A percentile compares a stretch with the other conserved stretches of the same genome.
Conservation (phyloP, 768 basidiomycete species). For the Daedalea quercina region DNA sequence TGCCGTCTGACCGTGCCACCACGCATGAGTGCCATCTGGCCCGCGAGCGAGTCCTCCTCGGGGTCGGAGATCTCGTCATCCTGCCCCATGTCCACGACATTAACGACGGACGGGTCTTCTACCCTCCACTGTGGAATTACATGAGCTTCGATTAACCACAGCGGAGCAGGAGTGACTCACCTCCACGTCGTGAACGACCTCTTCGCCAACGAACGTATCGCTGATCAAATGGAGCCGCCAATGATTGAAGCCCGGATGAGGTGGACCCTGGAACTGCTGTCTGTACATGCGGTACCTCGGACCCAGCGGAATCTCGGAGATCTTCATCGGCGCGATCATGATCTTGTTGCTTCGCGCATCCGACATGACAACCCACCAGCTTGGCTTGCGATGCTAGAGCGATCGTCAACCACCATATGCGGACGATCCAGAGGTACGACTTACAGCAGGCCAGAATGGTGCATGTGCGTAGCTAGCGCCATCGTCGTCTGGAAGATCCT, state of each 20-base stretch:
- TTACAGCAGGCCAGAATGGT: slow-evolving; percentile 84
- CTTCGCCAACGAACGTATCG: slow-evolving; percentile 86
- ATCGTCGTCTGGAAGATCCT: slow-evolving; percentile 43
- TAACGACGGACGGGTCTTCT: slow-evolving; percentile 58
- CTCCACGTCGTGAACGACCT: slow-evolving; percentile 60
- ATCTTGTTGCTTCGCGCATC: slow-evolving; percentile 81
- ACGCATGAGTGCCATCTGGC: slow-evolving; percentile 96
- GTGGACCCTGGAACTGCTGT: slow-evolving; percentile 93
- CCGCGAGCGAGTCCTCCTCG: slow-evolving; percentile 92
- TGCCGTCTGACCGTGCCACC: slow-evolving; percentile 77
- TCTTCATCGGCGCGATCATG: slow-evolving; percentile 80
- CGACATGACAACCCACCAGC: slow-evolving; percentile 88
- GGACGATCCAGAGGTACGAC: slow-evolving; percentile 16
- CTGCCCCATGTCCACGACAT: slow-evolving; percentile 47
- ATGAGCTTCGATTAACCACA: background rate
- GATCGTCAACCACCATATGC: background rate
- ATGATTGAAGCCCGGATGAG: slow-evolving; percentile 72
- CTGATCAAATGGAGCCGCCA: slow-evolving; percentile 85
- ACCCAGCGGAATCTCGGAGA: slow-evolving; percentile 70
- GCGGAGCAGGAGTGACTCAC: slow-evolving; percentile 36
- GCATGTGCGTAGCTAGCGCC: slow-evolving; percentile 72
- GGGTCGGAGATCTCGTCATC: slow-evolving; percentile 98
- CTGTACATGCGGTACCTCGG: slow-evolving; percentile 75
- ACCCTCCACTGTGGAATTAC: slow-evolving; percentile 63
- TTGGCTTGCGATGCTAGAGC: slow-evolving; percentile 73